Evolutionary conservation across 148 eudicot species (phyloP).

Genomic region (Pharnaceum exiguum): DNA sequence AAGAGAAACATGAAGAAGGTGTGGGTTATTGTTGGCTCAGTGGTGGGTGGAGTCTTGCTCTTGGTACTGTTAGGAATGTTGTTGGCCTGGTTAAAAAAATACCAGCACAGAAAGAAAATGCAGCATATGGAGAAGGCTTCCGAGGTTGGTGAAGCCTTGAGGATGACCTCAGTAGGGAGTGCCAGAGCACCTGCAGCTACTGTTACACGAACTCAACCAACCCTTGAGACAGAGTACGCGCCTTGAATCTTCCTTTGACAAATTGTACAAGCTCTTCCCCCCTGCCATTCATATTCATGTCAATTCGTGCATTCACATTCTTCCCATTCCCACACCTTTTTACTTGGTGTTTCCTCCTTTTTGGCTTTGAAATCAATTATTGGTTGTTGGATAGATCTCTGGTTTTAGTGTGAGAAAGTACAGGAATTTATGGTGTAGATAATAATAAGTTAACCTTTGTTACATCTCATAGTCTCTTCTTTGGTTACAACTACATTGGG

Average conservation of each 20-base stretch:
- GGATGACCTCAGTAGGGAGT: conserved; percentile 64
- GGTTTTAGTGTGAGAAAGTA: conserved; percentile 21
- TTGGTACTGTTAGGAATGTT: conserved; percentile 48
- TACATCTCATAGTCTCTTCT: conserved; percentile 18
- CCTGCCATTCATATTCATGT: conserved; percentile 31
- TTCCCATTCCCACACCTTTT: conserved; percentile 39
- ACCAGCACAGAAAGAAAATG: conserved; percentile 48
- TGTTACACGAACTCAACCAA: conserved; percentile 78
- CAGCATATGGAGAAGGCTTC: conserved; percentile 76
- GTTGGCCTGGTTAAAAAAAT: conserved; percentile 40
- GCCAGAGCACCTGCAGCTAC: conserved; percentile 79
- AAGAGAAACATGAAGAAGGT: conserved; percentile 37
- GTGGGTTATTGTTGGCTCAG: conserved; percentile 75
- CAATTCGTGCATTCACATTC: conserved; percentile 40
- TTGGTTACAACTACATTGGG: conserved; percentile 24
- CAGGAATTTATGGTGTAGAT: conserved; percentile 34
- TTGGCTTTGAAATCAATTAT: conserved; percentile 12
- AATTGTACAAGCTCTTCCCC: conserved; percentile 30
- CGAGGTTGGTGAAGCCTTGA: conserved; percentile 70
- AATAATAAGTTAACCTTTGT: conserved; percentile 28
- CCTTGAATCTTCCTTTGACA: conserved; percentile 34
- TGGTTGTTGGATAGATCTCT: conserved; percentile 20
- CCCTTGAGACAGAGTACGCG: conserved; percentile 72
- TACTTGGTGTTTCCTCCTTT: conserved; percentile 29
- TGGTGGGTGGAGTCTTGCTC: conserved; percentile 59